Percentiles rank a stretch among this genome's conserved stretches.
phyloP scores from a whole-genome alignment of 805 yeast genomes.

The Candida andamanensis region DNA sequence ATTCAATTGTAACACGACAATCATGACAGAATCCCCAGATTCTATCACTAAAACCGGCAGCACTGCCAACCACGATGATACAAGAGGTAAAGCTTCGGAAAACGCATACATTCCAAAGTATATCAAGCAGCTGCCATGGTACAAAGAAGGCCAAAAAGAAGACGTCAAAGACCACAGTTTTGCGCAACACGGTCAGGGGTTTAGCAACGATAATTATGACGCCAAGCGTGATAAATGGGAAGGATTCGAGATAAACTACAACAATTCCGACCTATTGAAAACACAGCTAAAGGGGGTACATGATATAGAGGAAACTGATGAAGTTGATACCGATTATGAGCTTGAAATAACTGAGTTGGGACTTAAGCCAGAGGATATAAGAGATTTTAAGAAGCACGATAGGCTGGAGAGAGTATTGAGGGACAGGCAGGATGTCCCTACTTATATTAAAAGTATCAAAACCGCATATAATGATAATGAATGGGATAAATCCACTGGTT shows the following conservation, averaged over 20 bases:
- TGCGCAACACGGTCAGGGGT: conserved; percentile 54
- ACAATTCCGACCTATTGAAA: conserved; percentile 45
- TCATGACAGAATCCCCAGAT: background rate
- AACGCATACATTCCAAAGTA: conserved; percentile 35
- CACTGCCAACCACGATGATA: background rate
- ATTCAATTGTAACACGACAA: too few species aligned
- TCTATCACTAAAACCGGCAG: background rate
- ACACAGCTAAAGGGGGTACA: background rate
- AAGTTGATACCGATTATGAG: conserved; percentile 21
- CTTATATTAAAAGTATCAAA: conserved; percentile 49
- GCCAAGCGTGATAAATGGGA: conserved; percentile 77
- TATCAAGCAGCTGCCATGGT: conserved; percentile 38
- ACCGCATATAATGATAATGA: conserved; percentile 4
- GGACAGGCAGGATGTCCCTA: conserved; percentile 70
- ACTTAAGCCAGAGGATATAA: conserved; percentile 21
- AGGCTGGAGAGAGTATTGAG: conserved; percentile 46
- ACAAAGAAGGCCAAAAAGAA: conserved; percentile 14
- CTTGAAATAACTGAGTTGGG: conserved; percentile 35
- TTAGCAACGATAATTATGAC: conserved; percentile 56
- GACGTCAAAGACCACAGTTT: conserved; percentile 37
- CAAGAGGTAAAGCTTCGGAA: conserved; percentile 15
- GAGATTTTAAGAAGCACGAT: conserved; percentile 22
- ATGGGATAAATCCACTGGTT: conserved; percentile 6
- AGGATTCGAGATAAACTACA: conserved; percentile 62
- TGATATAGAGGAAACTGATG: conserved; percentile 18